phyloP scores from a whole-genome alignment of 2,329 filamentous ascomycete species.

The Leptosphaerulina australis region DNA sequence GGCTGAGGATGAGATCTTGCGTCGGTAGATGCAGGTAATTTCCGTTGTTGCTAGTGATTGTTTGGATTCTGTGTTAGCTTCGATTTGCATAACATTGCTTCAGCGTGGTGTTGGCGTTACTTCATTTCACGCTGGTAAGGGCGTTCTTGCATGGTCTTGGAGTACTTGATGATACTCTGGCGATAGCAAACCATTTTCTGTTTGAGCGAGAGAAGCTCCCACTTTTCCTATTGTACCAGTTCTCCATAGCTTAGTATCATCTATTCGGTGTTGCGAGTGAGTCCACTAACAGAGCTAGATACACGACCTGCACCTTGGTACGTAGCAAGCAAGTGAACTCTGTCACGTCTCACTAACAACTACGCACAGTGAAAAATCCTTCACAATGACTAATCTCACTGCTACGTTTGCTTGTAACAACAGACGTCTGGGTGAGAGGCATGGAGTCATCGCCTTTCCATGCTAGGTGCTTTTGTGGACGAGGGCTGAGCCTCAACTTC shows the following conservation, averaged over 20 bases:
- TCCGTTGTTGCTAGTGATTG: background rate
- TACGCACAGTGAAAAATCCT: background rate
- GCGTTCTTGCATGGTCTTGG: background rate
- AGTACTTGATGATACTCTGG: background rate
- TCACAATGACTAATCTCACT: too few species aligned
- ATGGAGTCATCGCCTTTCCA: background rate
- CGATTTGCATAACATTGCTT: slow-evolving; percentile 7
- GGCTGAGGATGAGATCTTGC: slow-evolving; percentile 30
- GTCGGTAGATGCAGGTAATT: background rate
- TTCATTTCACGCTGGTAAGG: background rate
- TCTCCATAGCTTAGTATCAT: background rate
- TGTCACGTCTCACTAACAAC: background rate
- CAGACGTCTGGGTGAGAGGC: background rate
- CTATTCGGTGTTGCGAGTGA: background rate
- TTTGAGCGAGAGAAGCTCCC: background rate
- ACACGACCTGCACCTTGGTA: background rate
- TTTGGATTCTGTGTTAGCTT: background rate
- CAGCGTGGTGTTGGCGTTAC: slow-evolving; percentile 15
- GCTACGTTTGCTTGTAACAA: background rate
- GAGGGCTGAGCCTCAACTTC: background rate
- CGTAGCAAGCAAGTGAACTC: background rate
- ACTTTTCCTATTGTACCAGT: background rate
- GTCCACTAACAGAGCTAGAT: background rate
- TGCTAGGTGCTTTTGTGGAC: background rate
- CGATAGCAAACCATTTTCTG: background rate